Percentiles rank a stretch among this genome's conserved stretches.
These are phyloP conservation scores for Sporothrix schenckii DNA, from an alignment of 2,329 filamentous ascomycete genomes.

Conservation along the genomic window DNA sequence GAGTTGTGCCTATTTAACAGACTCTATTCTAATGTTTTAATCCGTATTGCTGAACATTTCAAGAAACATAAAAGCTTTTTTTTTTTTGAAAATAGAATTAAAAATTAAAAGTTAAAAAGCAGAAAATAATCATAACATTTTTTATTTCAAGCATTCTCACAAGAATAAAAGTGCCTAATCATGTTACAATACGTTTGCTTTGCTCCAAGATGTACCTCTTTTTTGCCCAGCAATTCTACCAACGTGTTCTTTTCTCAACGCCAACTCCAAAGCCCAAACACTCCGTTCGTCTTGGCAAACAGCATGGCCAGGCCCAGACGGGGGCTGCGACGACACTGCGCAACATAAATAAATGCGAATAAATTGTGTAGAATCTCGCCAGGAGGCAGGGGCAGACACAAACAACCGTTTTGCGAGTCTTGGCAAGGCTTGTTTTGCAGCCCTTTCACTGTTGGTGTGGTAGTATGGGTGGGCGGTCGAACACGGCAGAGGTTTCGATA, in stretches of 20 bases:
- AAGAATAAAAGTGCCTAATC: neutral
- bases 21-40: no score
- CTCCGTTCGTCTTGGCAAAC: conserved; percentile 21
- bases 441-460: neutral
- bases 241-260: conserved; percentile 12
- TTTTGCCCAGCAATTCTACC: neutral
- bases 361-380: neutral
- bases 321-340: conserved; percentile 2
- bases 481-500: conserved; percentile 16
- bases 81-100: neutral
- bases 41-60: no score
- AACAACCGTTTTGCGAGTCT: conserved; percentile 2
- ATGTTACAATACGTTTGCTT: no score
- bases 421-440: conserved; percentile 28
- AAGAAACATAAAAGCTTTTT: no score
- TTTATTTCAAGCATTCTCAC: no score
- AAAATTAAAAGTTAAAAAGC: neutral
- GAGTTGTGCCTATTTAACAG: conserved; percentile 9
- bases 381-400: neutral
- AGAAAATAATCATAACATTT: neutral
- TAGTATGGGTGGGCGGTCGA: neutral
- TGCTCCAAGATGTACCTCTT: neutral
- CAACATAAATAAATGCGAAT: neutral
- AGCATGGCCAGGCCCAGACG: neutral
- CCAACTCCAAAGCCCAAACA: neutral